Percentiles rank a stretch among this genome's conserved stretches.
phyloP scores from a whole-genome alignment of 371 early-diverging fungal genomes.

The Haplosporangium sp. region DNA sequence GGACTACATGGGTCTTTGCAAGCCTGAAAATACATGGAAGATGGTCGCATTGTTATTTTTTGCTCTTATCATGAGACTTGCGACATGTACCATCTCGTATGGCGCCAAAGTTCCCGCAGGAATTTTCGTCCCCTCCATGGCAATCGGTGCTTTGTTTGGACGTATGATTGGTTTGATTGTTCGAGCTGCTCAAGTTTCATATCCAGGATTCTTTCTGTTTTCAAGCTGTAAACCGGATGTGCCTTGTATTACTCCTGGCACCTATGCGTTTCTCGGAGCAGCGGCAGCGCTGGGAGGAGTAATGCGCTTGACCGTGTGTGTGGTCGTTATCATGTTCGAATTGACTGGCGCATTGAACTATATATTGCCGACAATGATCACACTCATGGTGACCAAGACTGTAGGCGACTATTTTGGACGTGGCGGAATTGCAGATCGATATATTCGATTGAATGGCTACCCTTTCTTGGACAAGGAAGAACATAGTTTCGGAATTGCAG shows the following conservation, averaged over 20 bases:
- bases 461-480: slow-evolving; percentile 93
- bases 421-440: slow-evolving; percentile 90
- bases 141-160: slow-evolving; percentile 91
- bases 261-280: slow-evolving; percentile 97
- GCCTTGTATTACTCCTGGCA: slow-evolving; percentile 93
- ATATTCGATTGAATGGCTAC: slow-evolving; percentile 85
- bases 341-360: slow-evolving; percentile 93
- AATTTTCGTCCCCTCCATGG: slow-evolving; percentile 93
- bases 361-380: slow-evolving; percentile 94
- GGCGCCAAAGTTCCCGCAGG: slow-evolving; percentile 90
- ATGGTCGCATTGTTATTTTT: slow-evolving; percentile 66
- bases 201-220: slow-evolving; percentile 81
- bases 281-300: slow-evolving; percentile 90
- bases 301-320: slow-evolving; percentile 80
- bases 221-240: slow-evolving; percentile 82
- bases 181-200: slow-evolving; percentile 71
- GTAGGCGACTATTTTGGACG: slow-evolving; percentile 86
- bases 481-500: slow-evolving; percentile 68
- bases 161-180: slow-evolving; percentile 91
- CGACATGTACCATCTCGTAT: slow-evolving; percentile 81
- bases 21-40: slow-evolving; percentile 62
- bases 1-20: slow-evolving; percentile 75
- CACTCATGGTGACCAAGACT: slow-evolving; percentile 89
- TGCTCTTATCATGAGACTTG: slow-evolving; percentile 75
- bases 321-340: slow-evolving; percentile 97